Evolutionary conservation across 2,329 filamentous ascomycete genomes (phyloP).

Genomic region (Pleomassaria siparia): DNA sequence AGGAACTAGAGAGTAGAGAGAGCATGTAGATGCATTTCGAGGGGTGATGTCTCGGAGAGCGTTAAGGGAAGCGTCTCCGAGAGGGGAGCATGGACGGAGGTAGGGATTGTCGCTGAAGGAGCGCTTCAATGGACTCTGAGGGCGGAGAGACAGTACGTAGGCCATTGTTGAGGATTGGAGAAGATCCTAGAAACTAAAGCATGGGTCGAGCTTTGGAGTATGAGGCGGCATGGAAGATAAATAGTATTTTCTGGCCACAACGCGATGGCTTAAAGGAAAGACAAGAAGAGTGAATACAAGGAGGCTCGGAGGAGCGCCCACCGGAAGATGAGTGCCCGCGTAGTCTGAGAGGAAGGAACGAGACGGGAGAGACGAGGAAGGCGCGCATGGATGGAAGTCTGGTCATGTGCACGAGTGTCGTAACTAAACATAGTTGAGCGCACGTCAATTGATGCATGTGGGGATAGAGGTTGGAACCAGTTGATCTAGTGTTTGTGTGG

Average conservation of each 20-base stretch:
- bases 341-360: constrained; percentile 15
- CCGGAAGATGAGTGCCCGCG: constrained; percentile 10
- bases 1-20: constrained; percentile 35
- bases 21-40: constrained; percentile 40
- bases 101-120: constrained; percentile 46
- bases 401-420: neutral
- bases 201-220: constrained; percentile 20
- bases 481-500: too few species aligned
- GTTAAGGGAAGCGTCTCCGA: constrained; percentile 24
- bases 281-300: constrained; percentile 15
- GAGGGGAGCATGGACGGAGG: constrained; percentile 37
- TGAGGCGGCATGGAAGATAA: constrained; percentile 41
- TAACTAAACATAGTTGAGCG: too few species aligned
- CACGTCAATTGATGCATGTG: constrained; percentile 6
- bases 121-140: constrained; percentile 44
- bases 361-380: constrained; percentile 17
- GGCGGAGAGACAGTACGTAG: constrained; percentile 43
- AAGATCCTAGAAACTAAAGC: constrained; percentile 20
- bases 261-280: constrained; percentile 32
- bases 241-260: constrained; percentile 35
- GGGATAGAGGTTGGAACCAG: too few species aligned
- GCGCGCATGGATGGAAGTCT: constrained; percentile 19
- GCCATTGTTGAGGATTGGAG: constrained; percentile 33
- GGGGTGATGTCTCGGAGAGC: constrained; percentile 31
- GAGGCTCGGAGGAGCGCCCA: constrained; percentile 11